Evolutionary conservation across 1,284 basidiomycete genomes (phyloP), one percentile per base, ranked within the genome.

Genomic region (Macrocybe sp.): DNA sequence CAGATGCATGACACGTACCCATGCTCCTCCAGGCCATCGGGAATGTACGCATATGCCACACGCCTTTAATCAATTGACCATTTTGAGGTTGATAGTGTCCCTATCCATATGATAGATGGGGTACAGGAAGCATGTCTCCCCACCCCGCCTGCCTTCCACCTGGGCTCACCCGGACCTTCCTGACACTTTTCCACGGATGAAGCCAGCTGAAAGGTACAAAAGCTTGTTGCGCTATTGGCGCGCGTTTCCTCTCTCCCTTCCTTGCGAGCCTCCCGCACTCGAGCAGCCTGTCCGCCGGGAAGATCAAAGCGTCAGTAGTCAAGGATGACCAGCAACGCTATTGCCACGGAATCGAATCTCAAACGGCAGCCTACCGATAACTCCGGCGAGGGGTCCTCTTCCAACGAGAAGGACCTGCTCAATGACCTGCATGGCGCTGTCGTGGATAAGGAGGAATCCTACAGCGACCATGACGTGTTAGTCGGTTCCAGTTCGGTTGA

Each of bases 381-480:
- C 31, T 42, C 22, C 22, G 22, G 52, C 37, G 53, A 52, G 36
- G 48, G 49, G 39, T 55, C 54, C 16, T 51, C 54, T 43, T 22
- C 46, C 39, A 49, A 59, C 36, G 63, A 66, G 51, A 65, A 64
- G 49, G 32, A 45, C 9, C 29, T 14, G 22, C 28, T 29, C 7
- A 37, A 38, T 30, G 10, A 30, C 7, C 43, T 46, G 33, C 60
- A 62, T 45, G 22, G 37, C 6, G 41, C 45, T 7, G n/a, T 34
- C 35, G 44, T 55, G 12, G 41, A 46, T 2, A 22, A 52, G 32
- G 58, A 62, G 39, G 59, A 60, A 38, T 49, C 48, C 8, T 67
- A 55, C 34, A 63, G 64, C 31, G 69, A 70, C 47, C 65, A 68
- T 47, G 69, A 73, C 52, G 67, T 69, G 70, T 72, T 53, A 39